Evolutionary conservation across 257 asterid species (phyloP).

Genomic region (Solanum megistacrolobum): DNA sequence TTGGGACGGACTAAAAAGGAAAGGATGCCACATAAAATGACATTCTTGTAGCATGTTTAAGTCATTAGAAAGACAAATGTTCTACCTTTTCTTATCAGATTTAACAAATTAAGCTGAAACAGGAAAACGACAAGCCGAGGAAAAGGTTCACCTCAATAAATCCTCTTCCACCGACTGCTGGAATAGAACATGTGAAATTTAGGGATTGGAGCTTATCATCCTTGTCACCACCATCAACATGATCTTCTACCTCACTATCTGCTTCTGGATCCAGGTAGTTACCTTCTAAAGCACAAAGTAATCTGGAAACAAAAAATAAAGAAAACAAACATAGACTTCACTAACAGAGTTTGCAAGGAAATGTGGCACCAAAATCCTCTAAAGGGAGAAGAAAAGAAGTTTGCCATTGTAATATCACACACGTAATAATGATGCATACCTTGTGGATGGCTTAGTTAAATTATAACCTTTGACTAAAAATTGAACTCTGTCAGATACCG

Average conservation of each 20-base stretch:
- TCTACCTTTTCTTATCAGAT: not conserved
- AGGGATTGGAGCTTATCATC: conserved; percentile 25
- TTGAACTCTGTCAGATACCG: conserved; percentile 50
- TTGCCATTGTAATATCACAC: not conserved
- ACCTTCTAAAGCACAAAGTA: conserved; percentile 38
- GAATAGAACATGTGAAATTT: conserved; percentile 35
- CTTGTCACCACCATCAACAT: conserved; percentile 5
- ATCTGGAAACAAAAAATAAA: conserved; percentile 14
- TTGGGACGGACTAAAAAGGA: not conserved
- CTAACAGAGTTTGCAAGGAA: not conserved
- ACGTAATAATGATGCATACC: conserved; percentile 22
- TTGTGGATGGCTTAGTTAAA: conserved; percentile 39
- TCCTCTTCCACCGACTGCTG: conserved; percentile 63
- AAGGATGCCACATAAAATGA: not conserved
- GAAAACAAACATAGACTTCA: not conserved
- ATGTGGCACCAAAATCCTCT: not conserved
- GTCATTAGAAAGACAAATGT: not conserved
- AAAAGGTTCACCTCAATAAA: conserved; percentile 49
- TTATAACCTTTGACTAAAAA: conserved; percentile 54
- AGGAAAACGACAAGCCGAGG: not conserved
- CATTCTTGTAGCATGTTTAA: not conserved
- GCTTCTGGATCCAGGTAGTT: conserved; percentile 22
- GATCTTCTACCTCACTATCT: conserved; percentile 9
- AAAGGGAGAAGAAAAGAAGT: not conserved
- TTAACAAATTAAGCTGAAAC: not conserved